These are phyloP conservation scores for Vachellia collinsii DNA, from an alignment of 306 rosid genomes.

Conservation along the genomic window DNA sequence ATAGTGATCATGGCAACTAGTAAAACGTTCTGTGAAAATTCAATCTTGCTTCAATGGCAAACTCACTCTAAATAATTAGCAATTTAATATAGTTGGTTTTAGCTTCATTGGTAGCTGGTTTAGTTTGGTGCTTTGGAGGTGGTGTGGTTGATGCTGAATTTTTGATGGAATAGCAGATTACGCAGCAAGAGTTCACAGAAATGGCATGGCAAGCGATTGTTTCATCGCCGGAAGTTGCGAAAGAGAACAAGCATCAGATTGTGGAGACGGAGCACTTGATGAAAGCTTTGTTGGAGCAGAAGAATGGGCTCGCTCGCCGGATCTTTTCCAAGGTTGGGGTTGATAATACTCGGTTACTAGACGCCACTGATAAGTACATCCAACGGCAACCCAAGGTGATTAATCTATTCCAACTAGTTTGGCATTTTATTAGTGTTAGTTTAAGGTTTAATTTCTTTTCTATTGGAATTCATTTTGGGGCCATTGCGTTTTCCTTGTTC, in stretches of 20 bases:
- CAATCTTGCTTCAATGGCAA: neutral
- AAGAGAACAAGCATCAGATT: slow-evolving; percentile 95
- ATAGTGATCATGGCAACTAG: neutral
- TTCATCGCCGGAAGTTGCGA: slow-evolving; percentile 91
- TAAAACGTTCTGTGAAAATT: slow-evolving; percentile 8
- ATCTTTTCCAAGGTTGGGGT: slow-evolving; percentile 89
- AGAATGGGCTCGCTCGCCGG: slow-evolving; percentile 96
- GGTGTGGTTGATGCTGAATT: slow-evolving; percentile 30
- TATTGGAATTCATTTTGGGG: slow-evolving; percentile 9
- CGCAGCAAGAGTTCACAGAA: slow-evolving; percentile 96
- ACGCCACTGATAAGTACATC: slow-evolving; percentile 88
- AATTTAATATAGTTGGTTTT: slow-evolving; percentile 16
- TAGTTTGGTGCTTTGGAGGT: slow-evolving; percentile 31
- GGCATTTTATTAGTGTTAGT: neutral
- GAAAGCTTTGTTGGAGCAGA: slow-evolving; percentile 94
- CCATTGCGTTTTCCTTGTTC: slow-evolving; percentile 5
- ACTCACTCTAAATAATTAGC: neutral
- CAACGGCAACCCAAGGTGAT: slow-evolving; percentile 94
- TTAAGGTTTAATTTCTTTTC: slow-evolving; percentile 14
- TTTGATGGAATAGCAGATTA: slow-evolving; percentile 64
- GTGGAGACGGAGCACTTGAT: slow-evolving; percentile 98
- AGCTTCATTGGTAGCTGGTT: slow-evolving; percentile 24
- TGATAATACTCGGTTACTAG: slow-evolving; percentile 84
- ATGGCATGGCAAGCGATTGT: slow-evolving; percentile 98
- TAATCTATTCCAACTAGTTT: slow-evolving; percentile 27